Evolutionary conservation across 345 rosid genomes (phyloP), one percentile per base, ranked within the genome.

Genomic region (Arabis hirsuta): DNA sequence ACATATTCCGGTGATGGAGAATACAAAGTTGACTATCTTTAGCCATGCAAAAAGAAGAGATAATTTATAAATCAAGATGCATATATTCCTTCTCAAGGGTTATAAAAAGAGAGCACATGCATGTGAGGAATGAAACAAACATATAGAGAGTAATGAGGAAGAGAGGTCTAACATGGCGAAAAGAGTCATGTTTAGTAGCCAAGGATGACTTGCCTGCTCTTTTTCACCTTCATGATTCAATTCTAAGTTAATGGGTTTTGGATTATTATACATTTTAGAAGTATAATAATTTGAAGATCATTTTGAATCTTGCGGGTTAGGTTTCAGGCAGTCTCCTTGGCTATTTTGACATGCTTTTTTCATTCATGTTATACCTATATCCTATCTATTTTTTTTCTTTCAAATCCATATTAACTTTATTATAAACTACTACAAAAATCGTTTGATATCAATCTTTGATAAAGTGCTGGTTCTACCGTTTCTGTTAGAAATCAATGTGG

Each of bases 141-240:
- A 55, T 47, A 14, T 24, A 56, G 38, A 45, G 60, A 72, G 64
- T 64, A 51, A 51, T 14, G 69, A 68, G 13, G 52, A 60, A 62
- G 58, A 75, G 58, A 60, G 53, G 74, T 61, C 62, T 68, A 68
- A 46, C 79, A 55, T 75, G 69, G 69, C 29, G 69, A 54, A 67
- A 54, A 61, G 43, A 75, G 64, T 75, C 44, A 39, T 68, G 69
- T 75, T 75, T 75, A 68, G 64, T 75, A 75, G 74, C 79, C 79
- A 75, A 75, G 79, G 70, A 75, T 75, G 74, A 68, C 79, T 75
- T 75, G 79, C 79, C 69, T 75, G 74, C 67, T 62, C 74, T 36
- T 68, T 44, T 68, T 75, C 73, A 54, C 65, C 42, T 67, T 61
- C 56, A 75, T 5, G 64, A 67, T 67, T 68, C 73, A 67, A 22